Evolutionary conservation across 2,329 filamentous ascomycete genomes (phyloP), one percentile per base, ranked within the genome.

Genomic region (Bipolaris oryzae): DNA sequence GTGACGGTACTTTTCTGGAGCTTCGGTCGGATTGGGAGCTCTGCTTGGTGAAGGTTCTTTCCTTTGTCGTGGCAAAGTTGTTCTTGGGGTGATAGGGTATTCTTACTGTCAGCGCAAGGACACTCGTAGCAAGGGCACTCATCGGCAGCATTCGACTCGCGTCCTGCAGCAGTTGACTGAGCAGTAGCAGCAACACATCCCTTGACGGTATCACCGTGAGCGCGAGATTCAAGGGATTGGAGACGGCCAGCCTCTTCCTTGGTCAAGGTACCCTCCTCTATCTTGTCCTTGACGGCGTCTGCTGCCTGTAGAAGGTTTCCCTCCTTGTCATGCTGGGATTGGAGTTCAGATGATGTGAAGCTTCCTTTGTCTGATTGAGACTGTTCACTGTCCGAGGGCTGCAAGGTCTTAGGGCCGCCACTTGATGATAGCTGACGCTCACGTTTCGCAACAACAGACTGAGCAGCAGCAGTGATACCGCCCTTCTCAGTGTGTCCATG

Each of bases 391-490:
- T 10, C 33, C 7, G 50, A 41, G 18, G 42, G 42, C 15, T 33
- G 47, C 16, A 42, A 44, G 4, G 58, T 51, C 23, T 39, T 49
- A 28, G 55, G 55, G 21, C 39, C 50, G 34, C 54, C 55, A 41
- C 60, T 67, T n/a, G 64, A 39, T 16, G 65, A 69, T 10, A 57
- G 35, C 50, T 62, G 48, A 16, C 63, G 59, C 47, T 69, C 67
- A 55, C 66, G 61, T 46, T 63, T 74, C 10, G 77, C 68, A 21
- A 68, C 76, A 7, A 78, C 67, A n/a, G 73, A 73, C 67, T 79
- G 74, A 11, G 78, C 77, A 15, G 71, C 64, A 20, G 77, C 72
- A 20, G 74, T 72, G 39, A 79, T 61, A 21, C 76, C 69, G 1
- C 71, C 72, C 46, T 71, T 73, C 59, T 74, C 70, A 3, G 71